Base-by-base conservation (phyloP, 2,329 filamentous ascomycete species). In the Emergomyces pasteurianus region DNA sequence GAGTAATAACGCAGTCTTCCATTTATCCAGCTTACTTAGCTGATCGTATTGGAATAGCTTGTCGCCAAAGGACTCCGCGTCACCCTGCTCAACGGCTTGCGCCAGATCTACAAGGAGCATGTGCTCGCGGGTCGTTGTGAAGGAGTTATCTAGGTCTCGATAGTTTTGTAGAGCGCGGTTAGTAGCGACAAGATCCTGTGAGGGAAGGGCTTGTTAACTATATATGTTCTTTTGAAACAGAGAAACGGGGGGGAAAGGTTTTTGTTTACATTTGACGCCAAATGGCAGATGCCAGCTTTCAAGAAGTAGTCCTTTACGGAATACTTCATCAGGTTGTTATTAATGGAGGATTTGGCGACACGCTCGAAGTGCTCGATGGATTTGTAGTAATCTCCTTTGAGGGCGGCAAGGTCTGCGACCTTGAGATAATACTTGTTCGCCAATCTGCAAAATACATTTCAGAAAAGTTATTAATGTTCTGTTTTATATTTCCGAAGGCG, bases 401-500 rank as follows among this genome's bases (percentile, higher is more conserved):
- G 77, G 14, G 90, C 94, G 7, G 89, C 82, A 53, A 96, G 80
- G 69, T 97, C 94, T 55, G 90, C 92, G 10, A 92, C 88, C 78
- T 96, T 96, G 66, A 96, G 84, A 80, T 84, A 95, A 62, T 94
- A 84, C 76, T 96, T 96, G 79, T 95, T 97, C 64, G 92, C 91
- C 38, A 96, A 82, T 42, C 89, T 91, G 67, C 53, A 36, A 64
- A 62, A 62, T 59, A 42, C 59, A 47, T 53, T 46, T 58, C 31
- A 23, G 34, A 36, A 21, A 38, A 28, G 26, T 18, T 18, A 57
- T 63, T 31, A 31, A 7, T 31, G 31, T 31, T 31, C 31, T 31
- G 31, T 31, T 3, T 31, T 31, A 3, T 31, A 31, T 31, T 31
- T 7, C 3, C 31, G 31, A 31, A 28, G n/a, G 18, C 28, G 18